Evolutionary conservation across 768 basidiomycete species (phyloP), one percentile per base, ranked within the genome.

Genomic region (Rhodotorula toruloides): DNA sequence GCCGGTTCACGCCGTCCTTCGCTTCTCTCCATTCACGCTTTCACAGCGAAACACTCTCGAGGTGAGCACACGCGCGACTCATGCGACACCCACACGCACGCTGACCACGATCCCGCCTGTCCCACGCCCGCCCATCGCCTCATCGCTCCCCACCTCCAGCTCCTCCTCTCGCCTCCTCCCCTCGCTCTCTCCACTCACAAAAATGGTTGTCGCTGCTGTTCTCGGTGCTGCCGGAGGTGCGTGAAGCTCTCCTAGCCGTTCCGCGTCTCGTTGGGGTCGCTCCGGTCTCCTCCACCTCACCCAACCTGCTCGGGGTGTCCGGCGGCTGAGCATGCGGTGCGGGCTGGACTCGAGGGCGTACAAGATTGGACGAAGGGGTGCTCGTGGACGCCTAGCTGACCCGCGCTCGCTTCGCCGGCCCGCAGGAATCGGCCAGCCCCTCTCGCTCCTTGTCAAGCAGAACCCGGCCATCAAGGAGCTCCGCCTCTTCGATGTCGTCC

Each of bases 401-500:
- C 27, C 32, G 19, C 11, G n/a, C 43, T 36, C 40, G 31, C 44
- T 21, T 21, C n/a, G n/a, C n/a, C n/a, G n/a, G n/a, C n/a, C 50
- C 29, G 91, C 78, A 61, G 93, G 93, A 79, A 97, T 97, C 75
- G 94, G 94, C 76, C 94, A 96, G 82, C 92, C 93, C 67, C 82
- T 98, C 77, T 85, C 93, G 29, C 87, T 98, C 65, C 83, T 98
- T 63, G 83, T 98, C 77, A 97, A 98, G 82, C 77, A 58, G 61
- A 61, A 67, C 65, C 55, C 48, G 36, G 36, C 50, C 54, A 61
- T 67, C 54, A 36, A 58, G 27, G 74, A 92, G 87, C 87, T 98
- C 56, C 81, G 85, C 58, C 85, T 97, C 65, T 97, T 83, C 77
- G 94, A 98, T 90, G 93, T 97, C 79, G 91, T 93, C 75, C 89